Conservation (phyloP, 257 asterid species). For the Nicotiana paniculata region DNA sequence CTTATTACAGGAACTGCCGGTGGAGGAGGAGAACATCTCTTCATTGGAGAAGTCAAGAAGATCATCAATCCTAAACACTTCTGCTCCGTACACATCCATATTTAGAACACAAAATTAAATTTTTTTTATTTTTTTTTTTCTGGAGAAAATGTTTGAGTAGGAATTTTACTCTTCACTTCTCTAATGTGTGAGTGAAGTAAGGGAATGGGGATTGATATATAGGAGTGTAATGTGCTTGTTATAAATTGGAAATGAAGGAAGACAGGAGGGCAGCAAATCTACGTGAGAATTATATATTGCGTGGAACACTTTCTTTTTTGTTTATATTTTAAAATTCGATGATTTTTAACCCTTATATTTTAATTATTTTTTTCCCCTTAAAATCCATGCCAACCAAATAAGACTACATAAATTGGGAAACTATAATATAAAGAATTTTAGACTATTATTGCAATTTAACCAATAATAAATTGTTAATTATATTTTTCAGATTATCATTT, state of each 20-base stretch:
- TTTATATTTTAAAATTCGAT: no score
- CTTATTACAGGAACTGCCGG: slow-evolving; percentile 6
- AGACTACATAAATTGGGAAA: no score
- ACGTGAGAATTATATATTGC: not conserved
- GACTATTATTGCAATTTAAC: no score
- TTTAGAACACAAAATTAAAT: not conserved
- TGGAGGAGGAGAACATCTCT: slow-evolving; percentile 24
- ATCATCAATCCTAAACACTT: slow-evolving; percentile 37
- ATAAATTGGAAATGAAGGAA: not conserved
- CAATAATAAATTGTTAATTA: no score
- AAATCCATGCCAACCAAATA: no score
- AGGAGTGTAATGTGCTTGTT: not conserved
- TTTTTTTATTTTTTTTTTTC: no score
- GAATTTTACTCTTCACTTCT: not conserved
- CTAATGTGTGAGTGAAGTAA: not conserved
- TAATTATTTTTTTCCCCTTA: no score
- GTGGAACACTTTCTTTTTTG: no score
- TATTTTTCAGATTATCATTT: no score
- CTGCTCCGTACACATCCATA: slow-evolving; percentile 49
- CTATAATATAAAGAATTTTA: no score
- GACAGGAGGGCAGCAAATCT: not conserved
- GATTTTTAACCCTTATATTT: no score
- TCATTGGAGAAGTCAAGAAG: slow-evolving; percentile 55
- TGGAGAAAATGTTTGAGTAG: not conserved
- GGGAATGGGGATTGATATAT: not conserved